Evolutionary conservation across 73 alveolate species (phyloP).

Genomic region (Halteria grandinella): DNA sequence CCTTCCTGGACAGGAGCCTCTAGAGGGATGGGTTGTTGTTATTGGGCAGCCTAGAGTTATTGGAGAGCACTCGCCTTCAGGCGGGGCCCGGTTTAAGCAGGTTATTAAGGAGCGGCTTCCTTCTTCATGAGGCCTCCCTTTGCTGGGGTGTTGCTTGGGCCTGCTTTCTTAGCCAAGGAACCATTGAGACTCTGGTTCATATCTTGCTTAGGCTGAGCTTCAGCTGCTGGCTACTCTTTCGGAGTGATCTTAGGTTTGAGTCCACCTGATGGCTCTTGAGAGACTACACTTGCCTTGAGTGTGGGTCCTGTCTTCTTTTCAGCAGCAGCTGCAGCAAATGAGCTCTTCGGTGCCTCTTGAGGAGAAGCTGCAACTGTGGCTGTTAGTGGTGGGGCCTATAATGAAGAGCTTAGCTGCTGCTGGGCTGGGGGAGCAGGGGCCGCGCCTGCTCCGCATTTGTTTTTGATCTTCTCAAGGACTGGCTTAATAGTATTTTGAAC

Average conservation of each 20-base stretch:
- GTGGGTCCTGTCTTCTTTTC: neutral
- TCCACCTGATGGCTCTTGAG: neutral
- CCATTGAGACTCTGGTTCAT: too few species aligned
- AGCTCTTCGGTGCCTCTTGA: neutral
- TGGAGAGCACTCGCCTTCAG: too few species aligned
- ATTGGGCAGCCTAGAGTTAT: too few species aligned
- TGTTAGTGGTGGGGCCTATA: neutral
- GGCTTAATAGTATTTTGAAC: conserved; percentile 77
- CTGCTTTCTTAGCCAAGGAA: too few species aligned
- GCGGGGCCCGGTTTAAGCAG: too few species aligned
- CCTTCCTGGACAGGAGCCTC: conserved; percentile 18
- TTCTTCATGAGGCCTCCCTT: too few species aligned
- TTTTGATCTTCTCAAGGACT: conserved; percentile 68
- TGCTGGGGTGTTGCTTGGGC: too few species aligned
- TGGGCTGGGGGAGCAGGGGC: too few species aligned
- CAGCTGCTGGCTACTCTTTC: too few species aligned
- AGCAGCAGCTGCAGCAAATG: neutral
- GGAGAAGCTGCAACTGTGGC: conserved; percentile 1
- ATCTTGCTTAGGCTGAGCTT: too few species aligned
- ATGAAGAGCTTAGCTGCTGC: neutral
- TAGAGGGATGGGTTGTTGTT: neutral
- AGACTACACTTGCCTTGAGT: neutral
- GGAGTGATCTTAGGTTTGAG: neutral
- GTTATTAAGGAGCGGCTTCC: too few species aligned
- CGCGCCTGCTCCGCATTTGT: conserved; percentile 57